Evolutionary conservation across 306 rosid species (phyloP).

Genomic region (Benincasa hispida): DNA sequence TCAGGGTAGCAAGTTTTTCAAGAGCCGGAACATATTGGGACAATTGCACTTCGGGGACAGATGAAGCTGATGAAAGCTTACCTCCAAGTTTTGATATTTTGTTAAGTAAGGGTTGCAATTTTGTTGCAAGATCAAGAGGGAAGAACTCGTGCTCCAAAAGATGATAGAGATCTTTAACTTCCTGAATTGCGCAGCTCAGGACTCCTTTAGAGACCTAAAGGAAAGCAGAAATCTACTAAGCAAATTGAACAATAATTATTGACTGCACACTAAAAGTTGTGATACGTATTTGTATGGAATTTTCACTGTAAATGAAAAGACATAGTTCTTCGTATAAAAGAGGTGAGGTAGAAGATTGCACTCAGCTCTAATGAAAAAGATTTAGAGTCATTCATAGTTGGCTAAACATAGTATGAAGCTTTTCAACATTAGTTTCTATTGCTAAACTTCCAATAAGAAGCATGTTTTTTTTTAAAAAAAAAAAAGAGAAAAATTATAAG

Average conservation of each 20-base stretch:
- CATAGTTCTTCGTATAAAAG: not conserved
- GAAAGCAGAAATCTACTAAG: not conserved
- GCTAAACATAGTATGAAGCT: not conserved
- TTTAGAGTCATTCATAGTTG: not conserved
- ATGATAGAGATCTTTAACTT: slow-evolving; percentile 84
- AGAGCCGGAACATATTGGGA: slow-evolving; percentile 64
- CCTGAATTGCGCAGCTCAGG: slow-evolving; percentile 83
- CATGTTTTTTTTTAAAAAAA: not conserved
- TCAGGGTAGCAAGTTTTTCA: slow-evolving; percentile 79
- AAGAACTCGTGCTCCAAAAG: slow-evolving; percentile 77
- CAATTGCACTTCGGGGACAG: slow-evolving; percentile 83
- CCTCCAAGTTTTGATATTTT: slow-evolving; percentile 78
- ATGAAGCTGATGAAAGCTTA: slow-evolving; percentile 76
- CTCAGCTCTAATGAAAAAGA: not conserved
- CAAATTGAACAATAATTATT: too few relatives aligned
- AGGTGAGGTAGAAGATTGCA: not conserved
- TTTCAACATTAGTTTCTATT: not conserved
- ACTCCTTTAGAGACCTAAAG: slow-evolving; percentile 75
- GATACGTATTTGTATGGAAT: not conserved
- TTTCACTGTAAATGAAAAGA: not conserved
- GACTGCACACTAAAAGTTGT: not conserved
- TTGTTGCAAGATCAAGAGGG: slow-evolving; percentile 70
- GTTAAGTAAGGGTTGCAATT: slow-evolving; percentile 54
- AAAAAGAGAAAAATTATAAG: too few relatives aligned
- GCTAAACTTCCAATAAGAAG: not conserved